These are phyloP conservation scores for Monilinia fructicola DNA, from an alignment of 2,329 filamentous ascomycete genomes.

Conservation along the genomic window DNA sequence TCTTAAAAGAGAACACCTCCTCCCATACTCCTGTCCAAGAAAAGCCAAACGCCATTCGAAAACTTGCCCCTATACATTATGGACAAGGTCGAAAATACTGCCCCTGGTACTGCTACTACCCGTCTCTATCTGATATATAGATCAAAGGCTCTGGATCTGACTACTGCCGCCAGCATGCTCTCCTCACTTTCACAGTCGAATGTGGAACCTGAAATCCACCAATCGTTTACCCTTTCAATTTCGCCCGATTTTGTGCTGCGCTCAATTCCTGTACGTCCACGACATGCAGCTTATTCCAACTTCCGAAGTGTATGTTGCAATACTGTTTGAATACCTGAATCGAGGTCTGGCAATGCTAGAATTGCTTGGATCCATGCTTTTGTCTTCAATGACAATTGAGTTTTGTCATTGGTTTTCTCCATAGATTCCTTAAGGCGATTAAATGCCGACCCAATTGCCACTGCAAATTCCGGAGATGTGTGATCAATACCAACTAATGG, in stretches of 20 bases:
- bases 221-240: background rate
- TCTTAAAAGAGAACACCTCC: background rate
- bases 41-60: background rate
- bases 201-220: background rate
- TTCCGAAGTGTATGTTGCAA: constrained; percentile 49
- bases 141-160: background rate
- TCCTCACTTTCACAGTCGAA: background rate
- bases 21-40: background rate
- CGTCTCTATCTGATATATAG: background rate
- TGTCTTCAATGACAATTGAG: constrained; percentile 50
- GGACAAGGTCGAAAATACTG: constrained; percentile 2
- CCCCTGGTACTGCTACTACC: background rate
- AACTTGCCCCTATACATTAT: constrained; percentile 4
- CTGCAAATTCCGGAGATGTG: constrained; percentile 69
- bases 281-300: constrained; percentile 27
- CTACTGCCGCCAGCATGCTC: background rate
- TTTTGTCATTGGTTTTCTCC: constrained; percentile 47
- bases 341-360: constrained; percentile 51
- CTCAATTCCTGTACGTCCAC: background rate
- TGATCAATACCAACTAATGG: constrained; percentile 65
- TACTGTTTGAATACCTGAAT: constrained; percentile 56
- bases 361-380: constrained; percentile 56
- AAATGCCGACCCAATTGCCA: constrained; percentile 65
- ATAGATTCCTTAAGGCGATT: constrained; percentile 57
- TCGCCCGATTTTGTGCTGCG: background rate